phyloP scores from a whole-genome alignment of 1,139 yeast genomes.

The Casaregolazyma suthepensis region DNA sequence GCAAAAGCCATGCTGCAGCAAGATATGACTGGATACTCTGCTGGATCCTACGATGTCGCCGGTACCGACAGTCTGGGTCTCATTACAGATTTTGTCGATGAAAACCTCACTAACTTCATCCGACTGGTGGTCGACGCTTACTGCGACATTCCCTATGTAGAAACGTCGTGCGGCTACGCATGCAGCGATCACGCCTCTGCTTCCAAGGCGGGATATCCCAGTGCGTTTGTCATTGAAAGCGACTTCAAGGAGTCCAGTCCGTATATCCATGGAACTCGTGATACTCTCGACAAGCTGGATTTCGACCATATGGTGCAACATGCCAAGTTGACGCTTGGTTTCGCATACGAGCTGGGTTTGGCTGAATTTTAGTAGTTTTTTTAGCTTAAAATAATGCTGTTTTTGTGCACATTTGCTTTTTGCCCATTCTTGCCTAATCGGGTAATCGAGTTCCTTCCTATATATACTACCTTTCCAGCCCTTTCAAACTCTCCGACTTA shows the following conservation, averaged over 20 bases:
- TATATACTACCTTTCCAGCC: neutral
- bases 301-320: constrained; percentile 75
- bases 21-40: constrained; percentile 89
- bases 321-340: constrained; percentile 66
- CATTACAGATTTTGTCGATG: constrained; percentile 66
- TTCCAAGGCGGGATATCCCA: constrained; percentile 72
- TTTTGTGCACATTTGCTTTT: neutral
- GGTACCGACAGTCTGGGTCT: constrained; percentile 73
- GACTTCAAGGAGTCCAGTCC: constrained; percentile 58
- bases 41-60: constrained; percentile 48
- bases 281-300: constrained; percentile 74
- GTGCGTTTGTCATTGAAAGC: constrained; percentile 75
- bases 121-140: constrained; percentile 55
- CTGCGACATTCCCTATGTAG: constrained; percentile 62
- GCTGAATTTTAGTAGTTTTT: constrained; percentile 15
- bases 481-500: neutral
- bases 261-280: constrained; percentile 69
- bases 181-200: constrained; percentile 94
- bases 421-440: neutral
- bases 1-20: constrained; percentile 87
- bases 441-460: neutral
- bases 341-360: constrained; percentile 56
- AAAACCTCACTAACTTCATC: constrained; percentile 54
- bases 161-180: constrained; percentile 82
- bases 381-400: neutral